Percentiles rank a stretch among this genome's conserved stretches.
Conservation (phyloP, 2,329 filamentous ascomycete species). For the Penicillium sp. region DNA sequence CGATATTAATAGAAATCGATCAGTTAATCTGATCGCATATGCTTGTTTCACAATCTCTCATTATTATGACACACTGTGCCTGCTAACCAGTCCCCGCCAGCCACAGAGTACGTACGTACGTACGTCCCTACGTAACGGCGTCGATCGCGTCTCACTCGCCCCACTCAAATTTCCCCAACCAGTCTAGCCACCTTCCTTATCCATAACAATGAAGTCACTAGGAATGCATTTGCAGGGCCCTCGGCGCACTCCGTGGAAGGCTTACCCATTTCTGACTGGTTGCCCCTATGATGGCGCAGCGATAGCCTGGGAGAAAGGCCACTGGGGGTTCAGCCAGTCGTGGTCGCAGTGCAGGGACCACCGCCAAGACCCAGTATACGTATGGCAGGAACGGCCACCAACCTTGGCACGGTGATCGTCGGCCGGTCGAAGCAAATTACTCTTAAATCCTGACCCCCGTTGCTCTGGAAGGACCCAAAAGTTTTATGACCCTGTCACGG, state of each 20-base stretch:
- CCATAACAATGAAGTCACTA: not conserved
- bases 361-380: constrained; percentile 5
- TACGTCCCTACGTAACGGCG: constrained; percentile 1
- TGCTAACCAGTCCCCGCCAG: not conserved
- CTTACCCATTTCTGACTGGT: not conserved
- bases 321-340: not conserved
- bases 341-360: constrained; percentile 1
- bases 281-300: not conserved
- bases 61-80: not conserved
- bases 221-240: not conserved
- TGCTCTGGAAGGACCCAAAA: not conserved
- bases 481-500: not conserved
- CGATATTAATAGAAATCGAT: not conserved
- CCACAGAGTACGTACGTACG: not conserved
- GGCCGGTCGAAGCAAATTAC: not conserved
- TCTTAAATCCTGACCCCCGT: not conserved
- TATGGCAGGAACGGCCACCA: not conserved
- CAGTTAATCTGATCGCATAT: not conserved
- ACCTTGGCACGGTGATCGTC: constrained; percentile 2
- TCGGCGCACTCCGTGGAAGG: not conserved
- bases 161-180: not conserved
- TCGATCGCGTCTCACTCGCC: not conserved
- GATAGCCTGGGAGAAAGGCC: not conserved
- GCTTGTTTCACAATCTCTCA: not conserved
- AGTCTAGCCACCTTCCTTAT: not conserved